Evolutionary conservation across 345 rosid genomes (phyloP), one percentile per base, ranked within the genome.

Genomic region (Rhodamnia argentea): DNA sequence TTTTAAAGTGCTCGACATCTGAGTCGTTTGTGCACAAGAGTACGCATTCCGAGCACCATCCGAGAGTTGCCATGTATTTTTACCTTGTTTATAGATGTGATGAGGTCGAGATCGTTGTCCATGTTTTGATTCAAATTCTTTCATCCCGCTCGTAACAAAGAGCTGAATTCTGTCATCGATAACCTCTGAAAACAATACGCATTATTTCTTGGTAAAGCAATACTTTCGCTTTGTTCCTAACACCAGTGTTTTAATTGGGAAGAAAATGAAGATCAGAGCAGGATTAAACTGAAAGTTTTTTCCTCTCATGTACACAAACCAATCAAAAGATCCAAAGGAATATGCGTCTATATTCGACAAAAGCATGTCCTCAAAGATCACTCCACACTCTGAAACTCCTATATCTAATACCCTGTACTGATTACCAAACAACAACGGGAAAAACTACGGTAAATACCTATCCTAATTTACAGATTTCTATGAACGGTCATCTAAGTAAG

Each of bases 1-100:
- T 84, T 93, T 93, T 92, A 91, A 85, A 89, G 89, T 94, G 87
- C 91, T 94, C 52, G 90, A 95, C 42, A 93, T 93, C 85, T 93
- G 90, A 94, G 12, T 7, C 18, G 6, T 37, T 29, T 37, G 16
- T 18, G n/a, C 1, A 84, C 10, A 52, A 20, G 50, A 32, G 4
- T n/a, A 10, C 15, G 75, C 22, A 27, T 15, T 29, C 37, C 75
- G 14, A 37, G 29, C 11, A 5, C 75, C 11, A 7, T 29, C 75
- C 40, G 32, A 62, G 42, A 14, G 40, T 29, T 6, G 40, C 11
- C 2, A 62, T 14, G 11, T 62, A 62, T 62, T 62, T 62, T 62
- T 62, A 14, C 22, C 75, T 27, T 62, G 75, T 62, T 62, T 62
- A 29, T 62, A 62, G 37, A 62, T 7, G 75, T 29, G 22, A 62